Percentiles rank a stretch among this genome's conserved stretches.
Evolutionary conservation across 345 rosid species (phyloP).

Genomic region (Eucalyptus rudis): DNA sequence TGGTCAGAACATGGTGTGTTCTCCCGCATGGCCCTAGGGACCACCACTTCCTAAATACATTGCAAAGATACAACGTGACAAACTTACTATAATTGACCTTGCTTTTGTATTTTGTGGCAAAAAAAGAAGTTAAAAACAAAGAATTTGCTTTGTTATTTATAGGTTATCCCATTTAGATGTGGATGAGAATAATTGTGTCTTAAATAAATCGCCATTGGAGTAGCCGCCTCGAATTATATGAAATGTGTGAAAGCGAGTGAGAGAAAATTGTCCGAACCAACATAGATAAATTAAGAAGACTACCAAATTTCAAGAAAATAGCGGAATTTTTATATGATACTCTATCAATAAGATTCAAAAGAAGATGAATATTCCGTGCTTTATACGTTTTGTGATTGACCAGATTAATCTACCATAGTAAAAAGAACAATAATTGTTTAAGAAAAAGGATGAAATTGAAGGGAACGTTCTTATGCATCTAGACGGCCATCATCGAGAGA

Average conservation of each 20-base stretch:
- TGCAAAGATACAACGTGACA: not conserved
- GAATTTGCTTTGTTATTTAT: not conserved
- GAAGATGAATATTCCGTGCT: not conserved
- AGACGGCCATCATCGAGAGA: not conserved
- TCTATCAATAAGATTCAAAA: not conserved
- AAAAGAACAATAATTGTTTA: not conserved
- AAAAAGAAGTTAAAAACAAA: not conserved
- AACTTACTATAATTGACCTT: not conserved
- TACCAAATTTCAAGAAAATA: not conserved
- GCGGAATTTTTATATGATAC: not conserved
- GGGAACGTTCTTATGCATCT: not conserved
- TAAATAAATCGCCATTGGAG: not conserved
- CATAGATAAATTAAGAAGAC: not conserved
- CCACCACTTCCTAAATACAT: not conserved
- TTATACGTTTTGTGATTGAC: too few relatives aligned
- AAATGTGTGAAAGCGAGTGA: not conserved
- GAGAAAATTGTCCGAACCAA: not conserved
- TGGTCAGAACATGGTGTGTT: not conserved
- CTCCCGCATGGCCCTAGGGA: not conserved
- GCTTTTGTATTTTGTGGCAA: not conserved
- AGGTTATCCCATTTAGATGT: not conserved
- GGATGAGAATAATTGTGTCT: not conserved
- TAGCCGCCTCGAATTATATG: not conserved
- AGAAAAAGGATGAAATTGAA: not conserved
- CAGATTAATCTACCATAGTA: not conserved